phyloP scores from a whole-genome alignment of 1,139 yeast genomes.

The Scheffersomyces lignicola region DNA sequence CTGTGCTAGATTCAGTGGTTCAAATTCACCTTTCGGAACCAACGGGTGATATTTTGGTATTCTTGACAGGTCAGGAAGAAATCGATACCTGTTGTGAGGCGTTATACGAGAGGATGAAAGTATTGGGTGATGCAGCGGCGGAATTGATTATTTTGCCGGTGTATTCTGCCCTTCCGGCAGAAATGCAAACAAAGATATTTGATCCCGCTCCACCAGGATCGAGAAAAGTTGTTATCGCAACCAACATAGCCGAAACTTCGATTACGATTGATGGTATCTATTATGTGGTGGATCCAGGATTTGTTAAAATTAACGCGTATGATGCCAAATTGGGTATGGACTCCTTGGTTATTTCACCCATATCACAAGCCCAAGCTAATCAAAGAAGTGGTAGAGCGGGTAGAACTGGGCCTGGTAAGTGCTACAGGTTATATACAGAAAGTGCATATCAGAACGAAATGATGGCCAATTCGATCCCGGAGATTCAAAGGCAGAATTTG shows the following conservation, averaged over 20 bases:
- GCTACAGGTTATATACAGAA: conserved; percentile 74
- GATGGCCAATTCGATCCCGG: conserved; percentile 85
- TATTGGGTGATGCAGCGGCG: conserved; percentile 60
- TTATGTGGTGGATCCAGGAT: conserved; percentile 81
- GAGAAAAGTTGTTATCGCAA: conserved; percentile 73
- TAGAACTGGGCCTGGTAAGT: conserved; percentile 82
- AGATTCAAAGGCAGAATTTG: conserved; percentile 87
- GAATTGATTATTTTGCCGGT: conserved; percentile 85
- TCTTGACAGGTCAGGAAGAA: conserved; percentile 89
- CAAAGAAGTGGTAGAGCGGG: conserved; percentile 88
- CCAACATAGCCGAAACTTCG: conserved; percentile 82
- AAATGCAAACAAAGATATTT: conserved; percentile 69
- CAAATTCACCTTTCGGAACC: conserved; percentile 81
- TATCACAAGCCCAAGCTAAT: conserved; percentile 80
- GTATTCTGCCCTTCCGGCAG: conserved; percentile 76
- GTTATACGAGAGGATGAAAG: conserved; percentile 63
- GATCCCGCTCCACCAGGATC: conserved; percentile 73
- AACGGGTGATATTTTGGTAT: conserved; percentile 80
- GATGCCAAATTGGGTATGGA: conserved; percentile 81
- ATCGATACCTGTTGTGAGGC: conserved; percentile 88
- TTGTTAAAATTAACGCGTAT: conserved; percentile 74
- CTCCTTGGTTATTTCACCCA: conserved; percentile 67
- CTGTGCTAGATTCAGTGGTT: conserved; percentile 76
- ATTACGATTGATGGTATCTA: conserved; percentile 77
- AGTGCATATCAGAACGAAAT: conserved; percentile 70